Percentiles rank a stretch among this genome's conserved stretches.
phyloP scores from a whole-genome alignment of 2,329 filamentous ascomycete genomes.

The Fusarium avenaceum region DNA sequence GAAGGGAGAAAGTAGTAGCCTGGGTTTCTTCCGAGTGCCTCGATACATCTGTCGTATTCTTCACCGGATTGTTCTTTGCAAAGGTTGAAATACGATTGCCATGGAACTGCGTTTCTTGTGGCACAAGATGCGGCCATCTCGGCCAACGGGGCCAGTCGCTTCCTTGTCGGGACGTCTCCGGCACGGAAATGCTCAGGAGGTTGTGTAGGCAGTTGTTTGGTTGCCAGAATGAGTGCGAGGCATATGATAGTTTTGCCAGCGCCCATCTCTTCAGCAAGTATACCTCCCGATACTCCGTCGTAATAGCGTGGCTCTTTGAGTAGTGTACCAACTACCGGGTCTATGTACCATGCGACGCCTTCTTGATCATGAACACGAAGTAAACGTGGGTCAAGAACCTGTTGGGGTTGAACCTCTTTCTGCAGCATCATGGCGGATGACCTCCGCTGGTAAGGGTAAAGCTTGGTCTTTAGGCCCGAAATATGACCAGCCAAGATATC shows the following conservation, averaged over 20 bases:
- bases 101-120: conserved; percentile 77
- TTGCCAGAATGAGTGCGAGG: conserved; percentile 81
- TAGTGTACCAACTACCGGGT: conserved; percentile 72
- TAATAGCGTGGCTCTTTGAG: conserved; percentile 78
- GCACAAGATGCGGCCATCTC: conserved; percentile 82
- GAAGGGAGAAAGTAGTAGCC: conserved; percentile 70
- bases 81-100: conserved; percentile 73
- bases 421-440: conserved; percentile 89
- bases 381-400: conserved; percentile 80
- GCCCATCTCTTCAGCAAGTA: conserved; percentile 85
- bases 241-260: conserved; percentile 91
- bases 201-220: conserved; percentile 74
- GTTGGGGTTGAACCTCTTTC: conserved; percentile 75
- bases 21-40: conserved; percentile 69
- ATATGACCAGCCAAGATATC: conserved; percentile 67
- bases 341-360: conserved; percentile 76
- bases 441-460: conserved; percentile 84
- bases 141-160: conserved; percentile 71
- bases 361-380: conserved; percentile 70
- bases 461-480: conserved; percentile 70
- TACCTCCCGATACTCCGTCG: conserved; percentile 80
- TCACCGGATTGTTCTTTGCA: conserved; percentile 60
- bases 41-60: conserved; percentile 67
- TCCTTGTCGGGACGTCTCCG: conserved; percentile 56
- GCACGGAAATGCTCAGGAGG: conserved; percentile 73